Percentiles rank a stretch among this genome's conserved stretches.
phyloP scores from a whole-genome alignment of 2,329 filamentous ascomycete species.

The Chaetomiaceae sp. region DNA sequence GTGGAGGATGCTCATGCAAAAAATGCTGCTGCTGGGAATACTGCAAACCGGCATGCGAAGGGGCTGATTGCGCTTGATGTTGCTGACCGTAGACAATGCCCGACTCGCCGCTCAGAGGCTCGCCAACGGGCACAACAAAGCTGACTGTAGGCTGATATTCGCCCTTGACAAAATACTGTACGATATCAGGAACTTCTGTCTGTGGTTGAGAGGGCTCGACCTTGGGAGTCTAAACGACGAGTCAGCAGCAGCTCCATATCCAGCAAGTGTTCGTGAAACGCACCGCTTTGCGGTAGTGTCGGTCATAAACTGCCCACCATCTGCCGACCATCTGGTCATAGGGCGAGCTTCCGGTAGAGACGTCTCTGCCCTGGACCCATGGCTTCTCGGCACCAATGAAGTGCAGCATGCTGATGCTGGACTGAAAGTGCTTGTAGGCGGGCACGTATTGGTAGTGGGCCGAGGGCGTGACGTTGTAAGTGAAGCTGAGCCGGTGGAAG shows the following conservation, averaged over 20 bases:
- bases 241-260: slow-evolving; percentile 3
- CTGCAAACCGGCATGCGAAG: slow-evolving; percentile 24
- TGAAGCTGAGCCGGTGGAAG: slow-evolving; percentile 87
- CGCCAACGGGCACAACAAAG: slow-evolving; percentile 32
- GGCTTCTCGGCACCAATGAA: slow-evolving; percentile 93
- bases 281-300: slow-evolving; percentile 65
- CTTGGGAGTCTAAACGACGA: slow-evolving; percentile 2
- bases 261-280: slow-evolving; percentile 23
- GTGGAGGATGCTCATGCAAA: slow-evolving; percentile 19
- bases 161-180: slow-evolving; percentile 52
- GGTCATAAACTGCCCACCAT: slow-evolving; percentile 95
- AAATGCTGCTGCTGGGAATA: slow-evolving; percentile 23
- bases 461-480: slow-evolving; percentile 95
- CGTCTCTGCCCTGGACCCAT: slow-evolving; percentile 65
- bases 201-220: slow-evolving; percentile 2
- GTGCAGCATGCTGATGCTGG: slow-evolving; percentile 83
- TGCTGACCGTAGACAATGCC: slow-evolving; percentile 30
- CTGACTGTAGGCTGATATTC: slow-evolving; percentile 42
- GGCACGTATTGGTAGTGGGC: slow-evolving; percentile 97
- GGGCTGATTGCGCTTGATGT: slow-evolving; percentile 26
- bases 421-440: slow-evolving; percentile 89
- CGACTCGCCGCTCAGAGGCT: slow-evolving; percentile 29
- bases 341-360: slow-evolving; percentile 52
- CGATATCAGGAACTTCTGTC: slow-evolving; percentile 33
- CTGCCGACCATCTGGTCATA: slow-evolving; percentile 79